Conservation (phyloP, 805 yeast species). For the Ogataea philodendri region DNA sequence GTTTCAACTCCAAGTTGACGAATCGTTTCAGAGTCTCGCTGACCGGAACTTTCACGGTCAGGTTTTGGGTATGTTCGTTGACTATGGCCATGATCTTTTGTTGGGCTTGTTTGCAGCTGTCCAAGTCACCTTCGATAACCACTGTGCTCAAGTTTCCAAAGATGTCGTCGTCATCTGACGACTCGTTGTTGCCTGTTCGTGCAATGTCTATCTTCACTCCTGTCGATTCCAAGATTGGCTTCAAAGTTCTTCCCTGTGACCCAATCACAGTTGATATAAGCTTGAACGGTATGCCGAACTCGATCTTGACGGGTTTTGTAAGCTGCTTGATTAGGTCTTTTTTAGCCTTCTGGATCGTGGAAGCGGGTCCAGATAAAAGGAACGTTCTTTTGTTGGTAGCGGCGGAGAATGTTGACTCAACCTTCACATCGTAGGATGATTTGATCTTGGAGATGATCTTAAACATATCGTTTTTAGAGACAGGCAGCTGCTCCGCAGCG, state of each 20-base stretch:
- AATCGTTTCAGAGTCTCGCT: constrained; percentile 45
- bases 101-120: constrained; percentile 76
- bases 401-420: constrained; percentile 80
- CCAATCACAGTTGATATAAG: constrained; percentile 83
- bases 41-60: constrained; percentile 50
- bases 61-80: constrained; percentile 64
- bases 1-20: constrained; percentile 31
- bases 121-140: constrained; percentile 76
- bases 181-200: constrained; percentile 22
- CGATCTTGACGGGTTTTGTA: constrained; percentile 65
- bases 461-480: constrained; percentile 63
- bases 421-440: constrained; percentile 56
- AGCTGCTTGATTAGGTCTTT: constrained; percentile 72
- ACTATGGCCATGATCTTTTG: constrained; percentile 68
- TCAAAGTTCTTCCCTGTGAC: constrained; percentile 76
- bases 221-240: constrained; percentile 69
- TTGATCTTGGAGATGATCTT: constrained; percentile 65
- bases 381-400: constrained; percentile 78
- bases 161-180: constrained; percentile 48
- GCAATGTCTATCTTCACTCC: constrained; percentile 73
- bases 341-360: constrained; percentile 65
- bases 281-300: constrained; percentile 69
- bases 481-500: constrained; percentile 62
- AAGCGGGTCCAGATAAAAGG: constrained; percentile 72
- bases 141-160: constrained; percentile 61